Evolutionary conservation across 495 filamentous ascomycete genomes (phyloP), one percentile per base, ranked within the genome.

Genomic region (Hapsidospora chrysogenum): DNA sequence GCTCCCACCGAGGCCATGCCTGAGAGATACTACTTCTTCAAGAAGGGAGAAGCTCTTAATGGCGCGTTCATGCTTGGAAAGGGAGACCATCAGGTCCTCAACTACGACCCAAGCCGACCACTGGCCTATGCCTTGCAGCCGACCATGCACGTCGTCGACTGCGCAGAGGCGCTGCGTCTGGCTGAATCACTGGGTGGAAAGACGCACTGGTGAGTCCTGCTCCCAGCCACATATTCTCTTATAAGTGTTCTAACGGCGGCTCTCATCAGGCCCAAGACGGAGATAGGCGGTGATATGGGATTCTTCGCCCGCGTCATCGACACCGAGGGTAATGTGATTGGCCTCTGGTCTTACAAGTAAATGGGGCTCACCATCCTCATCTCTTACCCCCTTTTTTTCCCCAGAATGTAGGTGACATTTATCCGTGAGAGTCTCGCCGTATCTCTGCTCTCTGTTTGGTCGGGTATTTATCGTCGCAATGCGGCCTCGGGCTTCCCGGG

Each of bases 281-380:
- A 32, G 17, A 40, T 51, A 21, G 31, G 34, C 9, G 36, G 32
- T 29, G 39, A 41, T 20, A 48, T 44, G 45, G 48, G 48, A 8
- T 35, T 28, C 22, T 40, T 44, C 18, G 41, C 45, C 9, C 40
- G 39, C 18, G 40, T 51, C 39, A 32, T 41, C 18, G 45, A 51
- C 29, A 35, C 42, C 9, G 43, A 51, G 42, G 42, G 36, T 17
- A 51, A 48, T 22, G 32, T 51, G n/a, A 36, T 48, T 37, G 48
- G 48, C 9, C 2, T 51, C 15, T 51, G 45, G 41, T 40, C 40
- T n/a, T n/a, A n/a, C n/a, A n/a, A n/a, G n/a, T n/a, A n/a, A 14
- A n/a, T n/a, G n/a, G n/a, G 19, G 6, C 27, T n/a, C n/a, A n/a
- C n/a, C n/a, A n/a, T n/a, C n/a, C n/a, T n/a, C n/a, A n/a, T n/a